Conservation (phyloP, 352 stramenopile species). For the Pythium plurisporium region DNA sequence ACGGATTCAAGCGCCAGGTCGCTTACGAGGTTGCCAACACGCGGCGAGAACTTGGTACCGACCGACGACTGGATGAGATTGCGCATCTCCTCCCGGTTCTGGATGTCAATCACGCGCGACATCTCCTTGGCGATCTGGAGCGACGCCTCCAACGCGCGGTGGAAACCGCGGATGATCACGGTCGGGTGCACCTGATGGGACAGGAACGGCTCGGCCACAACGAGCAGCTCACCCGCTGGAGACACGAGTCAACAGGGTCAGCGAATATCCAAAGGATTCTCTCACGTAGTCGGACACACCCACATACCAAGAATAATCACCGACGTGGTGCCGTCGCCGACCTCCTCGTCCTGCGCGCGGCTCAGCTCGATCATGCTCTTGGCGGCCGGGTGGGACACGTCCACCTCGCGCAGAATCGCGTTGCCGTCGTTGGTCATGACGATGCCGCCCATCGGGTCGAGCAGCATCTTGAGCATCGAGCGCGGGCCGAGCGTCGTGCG, state of each 20-base stretch:
- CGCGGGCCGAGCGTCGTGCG: slow-evolving; percentile 97
- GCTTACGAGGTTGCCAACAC: slow-evolving; percentile 96
- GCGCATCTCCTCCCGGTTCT: slow-evolving; percentile 94
- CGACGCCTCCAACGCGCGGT: slow-evolving; percentile 78
- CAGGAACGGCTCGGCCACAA: slow-evolving; percentile 96
- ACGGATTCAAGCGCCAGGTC: slow-evolving; percentile 97
- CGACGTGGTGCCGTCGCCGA: slow-evolving; percentile 99
- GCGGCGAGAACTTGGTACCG: slow-evolving; percentile 97
- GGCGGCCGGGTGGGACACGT: slow-evolving; percentile 97
- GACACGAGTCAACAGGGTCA: no score
- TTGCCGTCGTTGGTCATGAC: slow-evolving; percentile 99
- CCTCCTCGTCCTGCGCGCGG: slow-evolving; percentile 98
- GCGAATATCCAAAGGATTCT: background rate
- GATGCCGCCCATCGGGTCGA: slow-evolving; percentile 99
- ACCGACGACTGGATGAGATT: slow-evolving; percentile 96
- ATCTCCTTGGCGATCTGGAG: slow-evolving; percentile 93
- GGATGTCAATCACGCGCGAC: slow-evolving; percentile 91
- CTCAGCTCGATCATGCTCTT: slow-evolving; percentile 99
- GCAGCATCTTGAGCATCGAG: slow-evolving; percentile 99
- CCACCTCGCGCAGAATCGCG: slow-evolving; percentile 97
- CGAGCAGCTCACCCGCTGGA: slow-evolving; percentile 97
- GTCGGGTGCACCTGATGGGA: slow-evolving; percentile 97
- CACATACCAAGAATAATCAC: slow-evolving; percentile 96
- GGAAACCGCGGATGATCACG: slow-evolving; percentile 96
- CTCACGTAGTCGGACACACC: background rate